Percentiles rank a stretch among this genome's conserved stretches.
Conservation (phyloP, 441 rosid species). For the Pelargonium australe region DNA sequence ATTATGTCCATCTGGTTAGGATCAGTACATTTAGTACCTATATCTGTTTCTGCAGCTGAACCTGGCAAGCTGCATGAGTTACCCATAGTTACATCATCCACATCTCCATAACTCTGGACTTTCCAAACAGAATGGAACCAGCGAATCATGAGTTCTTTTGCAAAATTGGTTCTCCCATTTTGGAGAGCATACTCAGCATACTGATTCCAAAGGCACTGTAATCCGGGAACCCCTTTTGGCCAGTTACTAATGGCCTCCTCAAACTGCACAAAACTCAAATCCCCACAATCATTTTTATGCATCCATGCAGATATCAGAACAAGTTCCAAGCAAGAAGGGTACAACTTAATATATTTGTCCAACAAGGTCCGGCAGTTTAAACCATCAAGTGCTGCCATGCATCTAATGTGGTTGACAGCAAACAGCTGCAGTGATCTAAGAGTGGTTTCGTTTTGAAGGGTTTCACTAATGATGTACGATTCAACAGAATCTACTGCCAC, state of each 20-base stretch:
- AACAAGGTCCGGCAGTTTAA: constrained; percentile 42
- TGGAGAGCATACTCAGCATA: constrained; percentile 63
- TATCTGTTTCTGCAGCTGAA: constrained; percentile 31
- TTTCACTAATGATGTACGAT: constrained; percentile 21
- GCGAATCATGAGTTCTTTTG: constrained; percentile 50
- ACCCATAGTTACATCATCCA: constrained; percentile 20
- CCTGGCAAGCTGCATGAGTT: constrained; percentile 21
- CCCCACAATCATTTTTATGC: constrained; percentile 31
- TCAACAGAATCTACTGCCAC: constrained; percentile 38
- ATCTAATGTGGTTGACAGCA: constrained; percentile 55
- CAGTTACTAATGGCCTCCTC: constrained; percentile 62
- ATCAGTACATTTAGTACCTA: constrained; percentile 20
- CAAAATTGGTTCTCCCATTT: constrained; percentile 40
- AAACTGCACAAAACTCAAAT: constrained; percentile 40
- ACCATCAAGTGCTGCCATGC: constrained; percentile 50
- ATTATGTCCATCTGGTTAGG: constrained; percentile 42
- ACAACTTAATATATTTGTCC: constrained; percentile 44
- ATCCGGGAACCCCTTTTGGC: constrained; percentile 62
- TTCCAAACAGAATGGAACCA: constrained; percentile 60
- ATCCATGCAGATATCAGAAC: constrained; percentile 52
- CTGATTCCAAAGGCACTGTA: constrained; percentile 88
- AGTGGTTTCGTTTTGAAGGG: constrained; percentile 23
- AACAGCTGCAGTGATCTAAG: constrained; percentile 39
- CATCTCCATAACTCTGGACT: constrained; percentile 26
- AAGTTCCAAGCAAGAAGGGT: constrained; percentile 67